phyloP scores from a whole-genome alignment of 1,139 yeast genomes.

The Pichia sp. region DNA sequence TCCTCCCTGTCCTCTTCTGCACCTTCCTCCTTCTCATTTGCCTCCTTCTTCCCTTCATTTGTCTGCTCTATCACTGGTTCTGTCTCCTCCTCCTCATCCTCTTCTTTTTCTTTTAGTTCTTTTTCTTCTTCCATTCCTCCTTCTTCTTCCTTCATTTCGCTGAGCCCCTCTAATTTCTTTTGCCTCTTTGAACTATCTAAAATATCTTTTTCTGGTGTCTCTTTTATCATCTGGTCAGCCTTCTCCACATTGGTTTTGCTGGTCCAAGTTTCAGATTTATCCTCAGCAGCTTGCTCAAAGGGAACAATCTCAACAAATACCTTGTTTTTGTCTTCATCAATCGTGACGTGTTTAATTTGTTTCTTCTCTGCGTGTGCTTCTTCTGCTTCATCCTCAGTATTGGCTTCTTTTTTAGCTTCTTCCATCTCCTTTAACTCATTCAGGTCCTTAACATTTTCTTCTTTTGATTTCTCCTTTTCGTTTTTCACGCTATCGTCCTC shows the following conservation, averaged over 20 bases:
- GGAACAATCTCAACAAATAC: background rate
- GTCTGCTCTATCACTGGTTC: background rate
- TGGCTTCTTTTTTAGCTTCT: background rate
- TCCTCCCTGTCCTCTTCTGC: conserved; percentile 5
- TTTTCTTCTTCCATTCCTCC: conserved; percentile 2
- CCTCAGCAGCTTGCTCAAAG: background rate
- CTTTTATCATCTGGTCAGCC: background rate
- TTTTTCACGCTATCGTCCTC: background rate
- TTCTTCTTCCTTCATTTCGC: background rate
- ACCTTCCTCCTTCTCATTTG: background rate
- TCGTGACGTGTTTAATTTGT: conserved; percentile 14
- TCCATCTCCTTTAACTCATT: background rate
- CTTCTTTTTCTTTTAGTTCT: conserved; percentile 10
- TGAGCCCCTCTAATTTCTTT: background rate
- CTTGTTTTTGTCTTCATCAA: conserved; percentile 18
- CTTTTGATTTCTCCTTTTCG: conserved; percentile 6
- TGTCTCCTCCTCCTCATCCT: conserved; percentile 4
- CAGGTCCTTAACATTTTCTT: background rate
- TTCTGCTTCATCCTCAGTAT: background rate
- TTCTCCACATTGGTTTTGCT: background rate
- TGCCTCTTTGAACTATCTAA: background rate
- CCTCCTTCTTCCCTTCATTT: conserved; percentile 1
- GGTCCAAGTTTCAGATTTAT: background rate
- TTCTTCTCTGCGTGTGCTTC: conserved; percentile 6
- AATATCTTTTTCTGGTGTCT: background rate